These are phyloP conservation scores for Clausena lansium DNA, from an alignment of 345 rosid genomes.

Conservation along the genomic window DNA sequence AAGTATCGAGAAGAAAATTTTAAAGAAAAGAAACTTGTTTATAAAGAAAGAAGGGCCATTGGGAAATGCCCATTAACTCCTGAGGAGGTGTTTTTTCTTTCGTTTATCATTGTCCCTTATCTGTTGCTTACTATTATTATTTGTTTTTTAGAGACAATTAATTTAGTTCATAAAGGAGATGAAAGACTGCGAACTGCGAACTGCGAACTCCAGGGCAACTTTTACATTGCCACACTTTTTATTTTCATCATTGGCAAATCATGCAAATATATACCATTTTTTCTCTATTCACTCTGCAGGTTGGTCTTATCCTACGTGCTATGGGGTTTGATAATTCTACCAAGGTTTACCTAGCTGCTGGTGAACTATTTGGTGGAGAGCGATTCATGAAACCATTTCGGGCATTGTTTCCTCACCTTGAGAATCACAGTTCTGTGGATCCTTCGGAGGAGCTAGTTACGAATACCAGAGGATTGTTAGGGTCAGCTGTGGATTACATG, in stretches of 20 bases:
- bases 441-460: constrained; percentile 65
- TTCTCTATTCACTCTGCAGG: constrained; percentile 50
- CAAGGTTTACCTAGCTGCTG: constrained; percentile 90
- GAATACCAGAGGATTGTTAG: constrained; percentile 68
- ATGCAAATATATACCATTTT: neutral
- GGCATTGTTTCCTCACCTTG: constrained; percentile 76
- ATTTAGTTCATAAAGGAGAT: neutral
- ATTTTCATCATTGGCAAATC: neutral
- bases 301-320: constrained; percentile 84
- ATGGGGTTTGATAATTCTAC: constrained; percentile 93
- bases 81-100: constrained; percentile 61
- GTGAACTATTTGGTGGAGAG: constrained; percentile 94
- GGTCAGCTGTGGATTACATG: constrained; percentile 99
- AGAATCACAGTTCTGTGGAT: constrained; percentile 90
- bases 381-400: constrained; percentile 84
- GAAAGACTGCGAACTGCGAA: neutral
- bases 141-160: neutral
- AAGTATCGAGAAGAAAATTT: constrained; percentile 87
- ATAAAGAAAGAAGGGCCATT: constrained; percentile 74
- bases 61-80: constrained; percentile 94
- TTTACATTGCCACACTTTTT: neutral
- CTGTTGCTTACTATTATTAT: neutral
- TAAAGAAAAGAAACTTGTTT: constrained; percentile 65
- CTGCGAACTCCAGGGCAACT: neutral
- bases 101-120: neutral